phyloP scores from a whole-genome alignment of 208 protist genomes.

The Wallacemonas sp. region DNA sequence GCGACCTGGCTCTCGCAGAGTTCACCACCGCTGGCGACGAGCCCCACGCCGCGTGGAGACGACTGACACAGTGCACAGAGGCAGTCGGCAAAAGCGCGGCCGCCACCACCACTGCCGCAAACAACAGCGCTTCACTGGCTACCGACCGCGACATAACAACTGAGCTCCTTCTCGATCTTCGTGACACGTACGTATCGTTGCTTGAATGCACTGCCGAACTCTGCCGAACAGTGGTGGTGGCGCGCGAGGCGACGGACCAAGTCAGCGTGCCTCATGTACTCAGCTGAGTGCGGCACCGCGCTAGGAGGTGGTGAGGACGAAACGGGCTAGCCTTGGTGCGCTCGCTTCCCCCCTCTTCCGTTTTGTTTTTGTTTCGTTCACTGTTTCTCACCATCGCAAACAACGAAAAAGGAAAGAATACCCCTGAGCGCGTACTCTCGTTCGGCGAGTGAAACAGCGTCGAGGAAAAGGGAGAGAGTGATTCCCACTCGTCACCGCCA shows the following conservation, averaged over 20 bases:
- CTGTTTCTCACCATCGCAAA: background rate
- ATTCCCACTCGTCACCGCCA: too few species aligned
- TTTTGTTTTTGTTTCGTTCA: background rate
- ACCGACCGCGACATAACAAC: too few species aligned
- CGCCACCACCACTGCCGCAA: too few species aligned
- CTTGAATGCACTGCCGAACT: conserved; percentile 33
- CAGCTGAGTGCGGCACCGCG: background rate
- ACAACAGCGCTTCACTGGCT: too few species aligned
- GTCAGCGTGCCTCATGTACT: background rate
- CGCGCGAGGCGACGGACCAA: background rate
- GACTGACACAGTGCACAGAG: background rate
- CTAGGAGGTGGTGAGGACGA: too few species aligned
- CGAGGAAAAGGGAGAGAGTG: too few species aligned
- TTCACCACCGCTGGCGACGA: background rate
- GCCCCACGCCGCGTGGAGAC: background rate
- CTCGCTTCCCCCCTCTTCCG: background rate
- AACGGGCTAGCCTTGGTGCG: background rate
- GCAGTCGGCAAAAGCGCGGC: too few species aligned
- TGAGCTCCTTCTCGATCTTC: conserved; percentile 30
- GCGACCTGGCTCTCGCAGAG: background rate
- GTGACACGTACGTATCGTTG: conserved; percentile 25
- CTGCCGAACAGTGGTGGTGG: conserved; percentile 32
- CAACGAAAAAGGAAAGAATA: too few species aligned
- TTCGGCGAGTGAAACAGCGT: too few species aligned
- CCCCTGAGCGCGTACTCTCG: too few species aligned